phyloP scores from a whole-genome alignment of 2,329 filamentous ascomycete species.

The Cytospora piceicola region DNA sequence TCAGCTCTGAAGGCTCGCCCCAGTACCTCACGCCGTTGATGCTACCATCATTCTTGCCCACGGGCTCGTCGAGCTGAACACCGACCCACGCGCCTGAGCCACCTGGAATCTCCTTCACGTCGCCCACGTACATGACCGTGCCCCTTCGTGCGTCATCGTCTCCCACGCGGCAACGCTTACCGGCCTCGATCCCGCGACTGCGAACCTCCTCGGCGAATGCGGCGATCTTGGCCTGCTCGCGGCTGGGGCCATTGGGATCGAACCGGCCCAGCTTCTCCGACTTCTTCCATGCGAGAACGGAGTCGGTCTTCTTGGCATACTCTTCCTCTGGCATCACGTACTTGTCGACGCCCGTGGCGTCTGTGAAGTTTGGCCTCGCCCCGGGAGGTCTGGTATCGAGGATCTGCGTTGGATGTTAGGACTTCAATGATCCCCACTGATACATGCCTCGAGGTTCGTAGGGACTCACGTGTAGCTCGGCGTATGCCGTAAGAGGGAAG shows the following conservation, averaged over 20 bases:
- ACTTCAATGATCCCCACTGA: background rate
- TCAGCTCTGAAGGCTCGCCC: slow-evolving; percentile 63
- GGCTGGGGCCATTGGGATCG: slow-evolving; percentile 78
- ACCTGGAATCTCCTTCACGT: slow-evolving; percentile 73
- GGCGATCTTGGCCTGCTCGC: slow-evolving; percentile 72
- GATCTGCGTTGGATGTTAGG: slow-evolving; percentile 59
- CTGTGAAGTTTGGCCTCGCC: slow-evolving; percentile 78
- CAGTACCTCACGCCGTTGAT: slow-evolving; percentile 69
- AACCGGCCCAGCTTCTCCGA: slow-evolving; percentile 95
- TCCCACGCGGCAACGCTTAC: slow-evolving; percentile 67
- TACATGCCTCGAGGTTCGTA: background rate
- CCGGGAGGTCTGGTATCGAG: slow-evolving; percentile 76
- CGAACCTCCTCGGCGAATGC: slow-evolving; percentile 72
- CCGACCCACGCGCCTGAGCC: slow-evolving; percentile 72
- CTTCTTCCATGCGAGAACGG: slow-evolving; percentile 94
- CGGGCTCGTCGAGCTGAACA: slow-evolving; percentile 75
- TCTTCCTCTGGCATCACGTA: slow-evolving; percentile 85
- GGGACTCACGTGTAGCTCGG: slow-evolving; percentile 75
- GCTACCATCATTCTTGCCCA: slow-evolving; percentile 80
- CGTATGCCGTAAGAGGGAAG: slow-evolving; percentile 73
- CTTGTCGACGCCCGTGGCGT: slow-evolving; percentile 81
- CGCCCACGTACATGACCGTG: slow-evolving; percentile 71
- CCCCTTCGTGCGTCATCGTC: slow-evolving; percentile 72
- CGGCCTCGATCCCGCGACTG: slow-evolving; percentile 67
- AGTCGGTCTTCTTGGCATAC: slow-evolving; percentile 85